These are phyloP conservation scores for Boletus edulis DNA, from an alignment of 768 basidiomycete genomes.

Conservation along the genomic window DNA sequence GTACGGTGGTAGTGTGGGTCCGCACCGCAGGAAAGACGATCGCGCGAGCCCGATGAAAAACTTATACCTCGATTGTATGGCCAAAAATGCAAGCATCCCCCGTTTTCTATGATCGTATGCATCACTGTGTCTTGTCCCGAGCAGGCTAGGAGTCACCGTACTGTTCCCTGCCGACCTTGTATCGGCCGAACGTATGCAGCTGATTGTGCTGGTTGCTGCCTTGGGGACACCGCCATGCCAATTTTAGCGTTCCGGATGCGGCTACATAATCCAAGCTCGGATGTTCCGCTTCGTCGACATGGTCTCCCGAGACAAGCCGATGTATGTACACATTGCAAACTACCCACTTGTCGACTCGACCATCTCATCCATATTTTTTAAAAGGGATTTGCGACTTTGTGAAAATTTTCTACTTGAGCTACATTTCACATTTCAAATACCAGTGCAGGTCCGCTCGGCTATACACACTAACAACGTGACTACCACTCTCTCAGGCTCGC, in stretches of 20 bases:
- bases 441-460: neutral
- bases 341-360: neutral
- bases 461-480: neutral
- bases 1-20: conserved; percentile 1
- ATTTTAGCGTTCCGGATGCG: neutral
- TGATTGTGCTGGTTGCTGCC: neutral
- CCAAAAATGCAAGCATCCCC: conserved; percentile 1
- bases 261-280: neutral
- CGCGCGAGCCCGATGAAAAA: neutral
- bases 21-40: neutral
- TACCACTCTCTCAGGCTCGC: conserved; percentile 56
- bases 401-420: neutral
- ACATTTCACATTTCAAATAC: conserved; percentile 2
- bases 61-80: neutral
- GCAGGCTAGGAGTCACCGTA: neutral
- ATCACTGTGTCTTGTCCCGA: neutral
- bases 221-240: neutral
- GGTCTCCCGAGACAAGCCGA: too few relatives aligned
- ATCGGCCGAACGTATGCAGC: neutral
- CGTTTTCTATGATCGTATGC: neutral
- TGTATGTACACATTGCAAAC: too few relatives aligned
- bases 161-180: conserved; percentile 7
- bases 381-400: neutral
- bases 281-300: too few relatives aligned
- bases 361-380: neutral